These are phyloP conservation scores for Helminthosporium solani DNA, from an alignment of 2,329 filamentous ascomycete genomes.

Conservation along the genomic window DNA sequence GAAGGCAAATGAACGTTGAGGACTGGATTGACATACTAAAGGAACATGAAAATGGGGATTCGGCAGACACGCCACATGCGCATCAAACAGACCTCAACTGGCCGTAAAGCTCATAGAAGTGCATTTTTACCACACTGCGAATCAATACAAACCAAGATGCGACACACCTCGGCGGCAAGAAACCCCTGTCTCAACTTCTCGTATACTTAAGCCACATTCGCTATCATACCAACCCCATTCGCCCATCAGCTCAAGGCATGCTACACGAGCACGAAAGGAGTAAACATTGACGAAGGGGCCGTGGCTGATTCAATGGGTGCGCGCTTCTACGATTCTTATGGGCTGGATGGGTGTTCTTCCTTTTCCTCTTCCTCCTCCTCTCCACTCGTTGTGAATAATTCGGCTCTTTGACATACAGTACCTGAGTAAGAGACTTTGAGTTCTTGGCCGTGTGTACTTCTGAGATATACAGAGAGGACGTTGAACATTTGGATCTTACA, in stretches of 20 bases:
- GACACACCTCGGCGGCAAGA: not conserved
- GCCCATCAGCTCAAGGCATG: not conserved
- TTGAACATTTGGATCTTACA: not conserved
- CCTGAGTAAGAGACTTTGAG: not conserved
- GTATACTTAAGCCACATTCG: constrained; percentile 10
- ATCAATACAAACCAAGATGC: not conserved
- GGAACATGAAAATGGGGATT: too few species aligned
- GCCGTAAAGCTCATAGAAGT: too few species aligned
- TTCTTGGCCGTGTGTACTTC: not conserved
- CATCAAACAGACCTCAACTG: too few species aligned
- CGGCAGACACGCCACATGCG: too few species aligned
- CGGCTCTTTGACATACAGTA: not conserved
- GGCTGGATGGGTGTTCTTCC: not conserved
- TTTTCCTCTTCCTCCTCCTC: not conserved
- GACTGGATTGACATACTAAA: too few species aligned
- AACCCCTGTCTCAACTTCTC: constrained; percentile 7
- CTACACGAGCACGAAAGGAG: not conserved
- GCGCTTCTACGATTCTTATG: constrained; percentile 1
- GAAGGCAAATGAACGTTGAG: too few species aligned
- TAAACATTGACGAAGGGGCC: not conserved
- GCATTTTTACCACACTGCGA: too few species aligned
- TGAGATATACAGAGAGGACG: not conserved
- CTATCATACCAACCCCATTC: constrained; percentile 11
- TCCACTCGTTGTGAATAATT: not conserved
- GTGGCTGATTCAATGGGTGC: not conserved